Conservation (phyloP, 352 stramenopile genomes). For the Thraustochytrium striatum region DNA sequence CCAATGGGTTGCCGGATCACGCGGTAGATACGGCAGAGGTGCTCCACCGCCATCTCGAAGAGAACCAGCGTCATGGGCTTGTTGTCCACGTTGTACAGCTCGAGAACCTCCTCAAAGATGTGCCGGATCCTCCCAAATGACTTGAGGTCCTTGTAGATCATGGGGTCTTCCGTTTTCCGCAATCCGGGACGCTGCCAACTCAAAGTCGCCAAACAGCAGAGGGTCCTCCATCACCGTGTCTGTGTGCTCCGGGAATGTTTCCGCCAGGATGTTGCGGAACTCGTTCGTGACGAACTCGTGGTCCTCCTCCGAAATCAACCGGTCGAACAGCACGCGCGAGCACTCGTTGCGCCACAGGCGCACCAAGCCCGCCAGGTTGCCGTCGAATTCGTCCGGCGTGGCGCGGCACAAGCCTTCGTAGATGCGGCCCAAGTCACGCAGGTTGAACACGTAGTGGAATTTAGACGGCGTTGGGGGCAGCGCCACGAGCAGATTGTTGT, state of each 20-base stretch:
- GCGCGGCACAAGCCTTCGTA: conserved; percentile 89
- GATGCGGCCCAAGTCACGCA: conserved; percentile 85
- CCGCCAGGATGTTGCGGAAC: conserved; percentile 68
- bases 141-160: conserved; percentile 87
- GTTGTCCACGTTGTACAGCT: conserved; percentile 88
- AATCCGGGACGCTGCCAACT: conserved; percentile 56
- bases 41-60: conserved; percentile 90
- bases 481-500: conserved; percentile 80
- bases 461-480: conserved; percentile 86
- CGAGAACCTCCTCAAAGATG: conserved; percentile 86
- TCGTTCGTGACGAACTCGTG: conserved; percentile 70
- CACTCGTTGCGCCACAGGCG: conserved; percentile 88
- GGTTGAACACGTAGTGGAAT: conserved; percentile 94
- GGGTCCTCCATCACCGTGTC: conserved; percentile 72
- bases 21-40: conserved; percentile 81
- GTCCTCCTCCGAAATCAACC: conserved; percentile 78
- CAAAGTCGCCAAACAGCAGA: conserved; percentile 87
- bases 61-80: conserved; percentile 90
- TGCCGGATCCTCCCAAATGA: conserved; percentile 77
- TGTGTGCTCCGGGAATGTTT: conserved; percentile 64
- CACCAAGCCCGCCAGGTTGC: conserved; percentile 55
- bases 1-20: conserved; percentile 85
- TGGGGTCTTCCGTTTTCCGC: conserved; percentile 69
- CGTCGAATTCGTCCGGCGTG: conserved; percentile 72
- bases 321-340: conserved; percentile 84